phyloP scores from a whole-genome alignment of 192 early-diverging fungal genomes.

The Coemansia sp. region DNA sequence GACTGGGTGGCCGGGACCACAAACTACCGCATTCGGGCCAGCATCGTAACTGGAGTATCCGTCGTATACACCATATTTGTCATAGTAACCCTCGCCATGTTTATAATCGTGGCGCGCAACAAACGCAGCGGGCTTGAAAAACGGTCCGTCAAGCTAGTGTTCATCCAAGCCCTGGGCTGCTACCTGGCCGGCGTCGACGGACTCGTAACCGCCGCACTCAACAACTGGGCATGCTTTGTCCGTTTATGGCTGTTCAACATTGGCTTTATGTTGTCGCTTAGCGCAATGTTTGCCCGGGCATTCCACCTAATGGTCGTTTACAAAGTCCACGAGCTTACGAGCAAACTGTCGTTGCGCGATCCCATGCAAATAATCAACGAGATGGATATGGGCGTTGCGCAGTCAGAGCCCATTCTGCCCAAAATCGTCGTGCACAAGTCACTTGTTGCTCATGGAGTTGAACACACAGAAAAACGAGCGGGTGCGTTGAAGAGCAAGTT shows the following conservation, averaged over 20 bases:
- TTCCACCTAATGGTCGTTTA: constrained; percentile 33
- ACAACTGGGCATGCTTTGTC: constrained; percentile 38
- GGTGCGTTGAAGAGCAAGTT: background rate
- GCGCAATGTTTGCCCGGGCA: constrained; percentile 35
- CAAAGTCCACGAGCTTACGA: constrained; percentile 25
- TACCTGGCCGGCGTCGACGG: constrained; percentile 24
- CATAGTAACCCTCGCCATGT: constrained; percentile 14
- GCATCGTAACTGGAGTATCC: constrained; percentile 4
- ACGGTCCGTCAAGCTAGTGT: constrained; percentile 20
- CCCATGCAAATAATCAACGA: background rate
- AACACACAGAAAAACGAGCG: no score
- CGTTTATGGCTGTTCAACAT: constrained; percentile 42
- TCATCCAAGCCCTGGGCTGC: constrained; percentile 27
- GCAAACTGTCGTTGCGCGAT: constrained; percentile 4
- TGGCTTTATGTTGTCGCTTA: constrained; percentile 27
- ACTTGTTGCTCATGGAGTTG: background rate
- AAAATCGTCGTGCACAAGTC: background rate
- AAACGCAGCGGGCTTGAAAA: constrained; percentile 36
- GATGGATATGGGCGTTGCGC: background rate
- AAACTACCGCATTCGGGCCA: constrained; percentile 25
- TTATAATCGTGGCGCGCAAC: constrained; percentile 19
- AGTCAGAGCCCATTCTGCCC: no score
- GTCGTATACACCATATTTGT: constrained; percentile 27
- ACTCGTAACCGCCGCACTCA: constrained; percentile 23
- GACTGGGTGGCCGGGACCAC: constrained; percentile 24